Evolutionary conservation across 2,329 filamentous ascomycete genomes (phyloP).

Genomic region (Xylariaceae sp.): DNA sequence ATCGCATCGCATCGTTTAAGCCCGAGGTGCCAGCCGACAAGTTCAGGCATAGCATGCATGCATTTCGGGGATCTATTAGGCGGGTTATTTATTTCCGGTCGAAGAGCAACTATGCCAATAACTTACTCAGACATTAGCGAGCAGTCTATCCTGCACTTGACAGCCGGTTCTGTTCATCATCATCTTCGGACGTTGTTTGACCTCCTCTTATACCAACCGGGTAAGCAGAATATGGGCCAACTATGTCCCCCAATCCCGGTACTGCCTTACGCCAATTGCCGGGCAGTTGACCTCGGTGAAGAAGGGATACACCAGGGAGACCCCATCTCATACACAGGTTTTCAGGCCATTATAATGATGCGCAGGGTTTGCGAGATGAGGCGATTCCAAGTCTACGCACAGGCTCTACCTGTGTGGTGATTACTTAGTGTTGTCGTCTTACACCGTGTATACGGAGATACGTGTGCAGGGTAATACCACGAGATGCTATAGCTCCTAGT

Average conservation of each 20-base stretch:
- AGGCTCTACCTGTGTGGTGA: background rate
- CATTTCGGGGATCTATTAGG: slow-evolving; percentile 1
- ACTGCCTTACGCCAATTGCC: slow-evolving; percentile 14
- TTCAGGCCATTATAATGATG: slow-evolving; percentile 9
- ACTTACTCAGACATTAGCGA: slow-evolving; percentile 26
- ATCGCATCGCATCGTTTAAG: slow-evolving; percentile 34
- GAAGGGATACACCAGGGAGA: background rate
- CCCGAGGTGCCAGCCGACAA: slow-evolving; percentile 33
- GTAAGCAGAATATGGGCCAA: slow-evolving; percentile 2
- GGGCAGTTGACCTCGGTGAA: slow-evolving; percentile 16
- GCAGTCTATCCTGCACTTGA: background rate
- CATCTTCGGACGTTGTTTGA: too few relatives aligned
- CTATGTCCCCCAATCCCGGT: slow-evolving; percentile 12
- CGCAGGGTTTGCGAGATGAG: slow-evolving; percentile 5
- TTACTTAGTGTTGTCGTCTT: slow-evolving; percentile 11
- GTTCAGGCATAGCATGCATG: slow-evolving; percentile 4
- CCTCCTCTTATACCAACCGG: slow-evolving; percentile 4
- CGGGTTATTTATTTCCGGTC: slow-evolving; percentile 3
- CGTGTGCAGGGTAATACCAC: slow-evolving; percentile 20
- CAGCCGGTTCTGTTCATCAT: too few relatives aligned
- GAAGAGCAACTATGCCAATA: slow-evolving; percentile 11
- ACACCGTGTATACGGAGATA: slow-evolving; percentile 6
- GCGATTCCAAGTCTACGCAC: background rate
- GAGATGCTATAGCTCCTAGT: slow-evolving; percentile 22
- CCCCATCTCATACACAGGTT: background rate